A percentile compares a stretch with the other conserved stretches of the same genome.
Conservation (phyloP, 2,329 filamentous ascomycete species). For the Emericellopsis atlantica region DNA sequence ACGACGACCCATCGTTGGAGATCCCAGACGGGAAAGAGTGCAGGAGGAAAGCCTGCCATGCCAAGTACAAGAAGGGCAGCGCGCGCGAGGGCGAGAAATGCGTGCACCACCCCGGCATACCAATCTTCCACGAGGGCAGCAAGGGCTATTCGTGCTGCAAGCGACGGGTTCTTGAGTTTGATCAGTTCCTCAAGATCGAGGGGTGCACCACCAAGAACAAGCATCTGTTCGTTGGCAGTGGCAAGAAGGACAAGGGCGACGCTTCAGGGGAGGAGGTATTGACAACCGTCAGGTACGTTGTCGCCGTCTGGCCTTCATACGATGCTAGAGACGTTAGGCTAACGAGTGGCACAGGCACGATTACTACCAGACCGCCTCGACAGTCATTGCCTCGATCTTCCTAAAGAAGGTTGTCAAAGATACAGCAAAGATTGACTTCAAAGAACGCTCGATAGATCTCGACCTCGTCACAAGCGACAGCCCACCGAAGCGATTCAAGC, state of each 20-base stretch:
- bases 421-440: constrained; percentile 59
- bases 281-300: constrained; percentile 58
- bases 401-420: constrained; percentile 93
- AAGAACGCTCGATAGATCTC: constrained; percentile 49
- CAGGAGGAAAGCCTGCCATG: constrained; percentile 63
- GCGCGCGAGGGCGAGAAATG: constrained; percentile 63
- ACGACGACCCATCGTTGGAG: constrained; percentile 65
- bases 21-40: constrained; percentile 67
- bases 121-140: constrained; percentile 95
- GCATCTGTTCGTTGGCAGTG: constrained; percentile 77
- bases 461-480: constrained; percentile 78
- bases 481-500: constrained; percentile 63
- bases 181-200: constrained; percentile 92
- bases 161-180: constrained; percentile 86
- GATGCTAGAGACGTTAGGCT: neutral
- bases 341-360: constrained; percentile 41
- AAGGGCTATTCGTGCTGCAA: constrained; percentile 98
- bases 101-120: constrained; percentile 75
- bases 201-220: constrained; percentile 73
- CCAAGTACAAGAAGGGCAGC: constrained; percentile 47
- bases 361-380: constrained; percentile 83
- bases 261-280: constrained; percentile 58
- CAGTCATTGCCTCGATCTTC: constrained; percentile 84
- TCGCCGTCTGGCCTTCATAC: neutral
- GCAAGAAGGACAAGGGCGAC: constrained; percentile 43